Base-by-base conservation (phyloP, 768 basidiomycete species). In the Tylopilus intermedius region DNA sequence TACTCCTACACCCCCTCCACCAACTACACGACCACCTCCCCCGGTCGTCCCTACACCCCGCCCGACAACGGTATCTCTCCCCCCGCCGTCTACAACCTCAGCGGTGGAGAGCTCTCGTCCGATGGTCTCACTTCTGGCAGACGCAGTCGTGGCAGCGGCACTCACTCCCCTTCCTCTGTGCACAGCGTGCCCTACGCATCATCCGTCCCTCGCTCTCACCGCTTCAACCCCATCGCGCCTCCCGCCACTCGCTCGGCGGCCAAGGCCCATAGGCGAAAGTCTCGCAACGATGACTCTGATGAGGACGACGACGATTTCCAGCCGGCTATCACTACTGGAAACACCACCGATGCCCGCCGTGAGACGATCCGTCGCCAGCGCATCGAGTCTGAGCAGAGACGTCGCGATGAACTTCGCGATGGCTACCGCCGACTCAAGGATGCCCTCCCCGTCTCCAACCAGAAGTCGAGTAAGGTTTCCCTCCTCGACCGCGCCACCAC, bases 381-480 rank as follows among this genome's bases (percentile, higher is more conserved):
- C 72, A 93, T 93, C 75, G 90, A 93, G 77, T 91, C 90, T 24
- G 90, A 93, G 76, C 89, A 94, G 77, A 78, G 91, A 60, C 81
- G 93, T 60, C 83, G 93, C 37, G 91, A 94, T 63, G 93, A 95
- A 72, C 88, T 95, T 67, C 79, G 93, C 51, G 92, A 95, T 52
- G 92, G 90, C 55, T 95, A 94, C 72, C 82, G 85, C 62, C 81
- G 87, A 53, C 84, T 95, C 74, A 92, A 91, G 81, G 88, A 91
- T 63, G 86, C 85, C 51, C 84, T 95, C 61, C 93, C 93, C 27
- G 78, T 85, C 54, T 88, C 86, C 44, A 93, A 91, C 76, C 90
- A 94, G 79, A 90, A 93, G 78, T 84, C 89, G 9, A 90, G 87
- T 80, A 95, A 95, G 74, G 88, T 92, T 49, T 89, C 85, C 57